Percentiles rank a stretch among this genome's conserved stretches.
Conservation (phyloP, 2,329 filamentous ascomycete species). For the Domatiomyces globalis region DNA sequence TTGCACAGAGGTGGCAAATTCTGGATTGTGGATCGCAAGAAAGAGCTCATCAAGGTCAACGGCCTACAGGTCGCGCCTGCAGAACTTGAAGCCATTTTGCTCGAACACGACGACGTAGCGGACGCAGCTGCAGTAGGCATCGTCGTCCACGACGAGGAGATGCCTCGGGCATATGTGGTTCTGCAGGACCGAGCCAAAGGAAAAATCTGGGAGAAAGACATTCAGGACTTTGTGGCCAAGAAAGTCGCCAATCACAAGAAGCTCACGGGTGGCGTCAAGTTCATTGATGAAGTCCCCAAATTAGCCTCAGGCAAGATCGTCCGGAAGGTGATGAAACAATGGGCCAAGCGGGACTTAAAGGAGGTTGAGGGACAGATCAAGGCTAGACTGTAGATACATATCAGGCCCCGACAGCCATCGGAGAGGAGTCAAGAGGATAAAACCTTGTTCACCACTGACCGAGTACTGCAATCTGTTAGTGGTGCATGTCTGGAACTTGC, state of each 20-base stretch:
- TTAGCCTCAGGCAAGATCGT: slow-evolving; percentile 45
- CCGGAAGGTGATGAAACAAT: slow-evolving; percentile 41
- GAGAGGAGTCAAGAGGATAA: background rate
- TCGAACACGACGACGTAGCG: slow-evolving; percentile 38
- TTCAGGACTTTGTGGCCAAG: slow-evolving; percentile 27
- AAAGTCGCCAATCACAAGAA: slow-evolving; percentile 40
- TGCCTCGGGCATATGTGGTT: slow-evolving; percentile 40
- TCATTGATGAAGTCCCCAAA: slow-evolving; percentile 44
- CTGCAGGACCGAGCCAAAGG: slow-evolving; percentile 43
- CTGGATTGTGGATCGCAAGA: slow-evolving; percentile 28
- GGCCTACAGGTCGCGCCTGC: slow-evolving; percentile 45
- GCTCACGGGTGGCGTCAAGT: slow-evolving; percentile 38
- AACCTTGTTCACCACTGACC: too few relatives aligned
- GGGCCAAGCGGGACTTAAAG: slow-evolving; percentile 37
- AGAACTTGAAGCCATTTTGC: slow-evolving; percentile 40
- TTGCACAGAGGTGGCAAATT: slow-evolving; percentile 54
- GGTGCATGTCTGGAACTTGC: too few relatives aligned
- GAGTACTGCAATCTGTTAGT: too few relatives aligned
- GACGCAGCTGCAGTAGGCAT: slow-evolving; percentile 44
- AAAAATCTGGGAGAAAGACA: slow-evolving; percentile 29
- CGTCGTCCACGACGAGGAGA: slow-evolving; percentile 22
- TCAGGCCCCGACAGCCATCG: background rate
- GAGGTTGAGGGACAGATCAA: slow-evolving; percentile 48
- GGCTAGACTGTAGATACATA: slow-evolving; percentile 37
- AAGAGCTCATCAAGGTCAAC: slow-evolving; percentile 50